Conservation (phyloP, 2,329 filamentous ascomycete species). For the Botrytis paeoniae region DNA sequence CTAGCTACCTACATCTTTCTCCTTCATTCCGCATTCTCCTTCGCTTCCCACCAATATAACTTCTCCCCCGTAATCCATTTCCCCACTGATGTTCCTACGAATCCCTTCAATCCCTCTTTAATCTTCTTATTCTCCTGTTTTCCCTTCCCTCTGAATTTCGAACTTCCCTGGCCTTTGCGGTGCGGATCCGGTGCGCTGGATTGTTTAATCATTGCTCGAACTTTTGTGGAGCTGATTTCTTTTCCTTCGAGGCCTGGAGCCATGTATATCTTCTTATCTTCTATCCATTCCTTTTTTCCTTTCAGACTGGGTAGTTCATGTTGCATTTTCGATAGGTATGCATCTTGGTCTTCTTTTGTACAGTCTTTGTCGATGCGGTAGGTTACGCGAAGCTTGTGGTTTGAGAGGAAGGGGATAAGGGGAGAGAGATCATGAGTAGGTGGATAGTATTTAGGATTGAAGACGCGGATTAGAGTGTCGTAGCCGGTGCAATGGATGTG, state of each 20-base stretch:
- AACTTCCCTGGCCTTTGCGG: slow-evolving; percentile 54
- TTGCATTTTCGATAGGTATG: background rate
- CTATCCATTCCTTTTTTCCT: background rate
- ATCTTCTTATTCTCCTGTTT: slow-evolving; percentile 52
- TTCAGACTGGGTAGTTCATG: background rate
- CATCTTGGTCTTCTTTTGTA: background rate
- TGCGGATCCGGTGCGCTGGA: slow-evolving; percentile 38
- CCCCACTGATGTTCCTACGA: background rate
- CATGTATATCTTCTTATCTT: background rate
- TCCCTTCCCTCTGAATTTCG: slow-evolving; percentile 51
- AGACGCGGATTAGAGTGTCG: slow-evolving; percentile 71
- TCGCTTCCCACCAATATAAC: background rate
- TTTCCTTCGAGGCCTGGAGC: background rate
- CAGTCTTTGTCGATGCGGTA: slow-evolving; percentile 46
- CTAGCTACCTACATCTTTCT: background rate
- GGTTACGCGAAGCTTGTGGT: slow-evolving; percentile 61
- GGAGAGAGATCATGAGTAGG: slow-evolving; percentile 50
- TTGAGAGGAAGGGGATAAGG: slow-evolving; percentile 61
- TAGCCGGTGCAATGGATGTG: slow-evolving; percentile 73
- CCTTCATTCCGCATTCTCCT: background rate
- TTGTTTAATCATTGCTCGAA: background rate
- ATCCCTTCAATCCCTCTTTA: slow-evolving; percentile 4
- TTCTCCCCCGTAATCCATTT: slow-evolving; percentile 17
- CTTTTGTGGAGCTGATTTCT: background rate
- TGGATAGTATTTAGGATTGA: slow-evolving; percentile 69